These are phyloP conservation scores for Penicillium sp. DNA, from an alignment of 2,329 filamentous ascomycete genomes.

Conservation along the genomic window DNA sequence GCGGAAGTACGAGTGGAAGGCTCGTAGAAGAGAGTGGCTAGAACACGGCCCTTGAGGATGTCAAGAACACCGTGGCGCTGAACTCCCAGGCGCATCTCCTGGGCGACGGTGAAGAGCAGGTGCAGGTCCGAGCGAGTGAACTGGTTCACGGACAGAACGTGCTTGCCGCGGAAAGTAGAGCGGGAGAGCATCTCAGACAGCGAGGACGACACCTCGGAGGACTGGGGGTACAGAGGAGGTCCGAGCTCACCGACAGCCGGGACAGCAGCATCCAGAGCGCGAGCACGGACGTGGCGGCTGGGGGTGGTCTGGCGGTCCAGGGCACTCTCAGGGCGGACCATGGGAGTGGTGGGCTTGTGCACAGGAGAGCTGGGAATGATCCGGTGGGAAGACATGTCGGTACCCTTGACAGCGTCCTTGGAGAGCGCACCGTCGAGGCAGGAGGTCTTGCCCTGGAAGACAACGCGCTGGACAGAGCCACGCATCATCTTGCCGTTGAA, in stretches of 20 bases:
- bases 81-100: conserved; percentile 95
- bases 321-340: conserved; percentile 43
- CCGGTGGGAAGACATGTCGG: conserved; percentile 74
- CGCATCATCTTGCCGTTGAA: conserved; percentile 70
- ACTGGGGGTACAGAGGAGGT: conserved; percentile 46
- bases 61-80: conserved; percentile 89
- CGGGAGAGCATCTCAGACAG: conserved; percentile 74
- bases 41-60: conserved; percentile 79
- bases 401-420: conserved; percentile 62
- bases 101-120: conserved; percentile 90
- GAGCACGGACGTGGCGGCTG: conserved; percentile 33
- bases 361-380: conserved; percentile 58
- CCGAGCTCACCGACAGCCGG: conserved; percentile 41
- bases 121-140: conserved; percentile 88
- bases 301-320: conserved; percentile 46
- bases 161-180: conserved; percentile 85
- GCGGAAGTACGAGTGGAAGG: conserved; percentile 93
- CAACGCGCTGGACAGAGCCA: conserved; percentile 73
- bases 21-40: conserved; percentile 96
- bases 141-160: conserved; percentile 89
- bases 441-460: conserved; percentile 73
- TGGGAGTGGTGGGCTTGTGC: conserved; percentile 55
- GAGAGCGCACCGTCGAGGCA: conserved; percentile 72
- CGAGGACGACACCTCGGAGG: conserved; percentile 59
- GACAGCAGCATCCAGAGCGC: conserved; percentile 35